These are phyloP conservation scores for Graphilbum sp. DNA, from an alignment of 2,329 filamentous ascomycete genomes.

Conservation along the genomic window DNA sequence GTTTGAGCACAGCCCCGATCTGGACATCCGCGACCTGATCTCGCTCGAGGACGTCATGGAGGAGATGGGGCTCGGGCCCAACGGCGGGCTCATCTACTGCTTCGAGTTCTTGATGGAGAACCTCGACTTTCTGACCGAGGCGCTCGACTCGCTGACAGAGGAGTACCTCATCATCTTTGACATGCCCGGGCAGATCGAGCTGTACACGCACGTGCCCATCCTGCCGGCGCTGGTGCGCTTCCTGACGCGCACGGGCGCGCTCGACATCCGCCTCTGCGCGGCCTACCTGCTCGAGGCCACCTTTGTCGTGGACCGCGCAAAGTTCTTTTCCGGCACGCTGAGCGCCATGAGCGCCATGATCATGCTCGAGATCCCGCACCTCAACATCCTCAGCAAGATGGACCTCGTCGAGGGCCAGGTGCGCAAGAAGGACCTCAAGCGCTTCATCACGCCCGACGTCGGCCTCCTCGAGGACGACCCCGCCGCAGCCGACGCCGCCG, in stretches of 20 bases:
- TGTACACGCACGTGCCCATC: slow-evolving; percentile 94
- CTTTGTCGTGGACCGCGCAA: slow-evolving; percentile 87
- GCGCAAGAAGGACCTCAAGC: slow-evolving; percentile 71
- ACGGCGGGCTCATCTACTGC: slow-evolving; percentile 88
- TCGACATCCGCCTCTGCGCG: slow-evolving; percentile 86
- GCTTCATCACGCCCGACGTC: slow-evolving; percentile 77
- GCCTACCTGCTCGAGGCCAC: slow-evolving; percentile 90
- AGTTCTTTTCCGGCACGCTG: slow-evolving; percentile 91
- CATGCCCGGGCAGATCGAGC: slow-evolving; percentile 96
- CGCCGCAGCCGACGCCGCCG: slow-evolving; percentile 21
- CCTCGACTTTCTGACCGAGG: slow-evolving; percentile 76
- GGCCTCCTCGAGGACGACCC: slow-evolving; percentile 69
- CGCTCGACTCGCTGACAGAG: slow-evolving; percentile 72
- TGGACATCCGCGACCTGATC: slow-evolving; percentile 92
- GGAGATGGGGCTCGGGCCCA: slow-evolving; percentile 77
- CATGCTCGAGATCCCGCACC: slow-evolving; percentile 91
- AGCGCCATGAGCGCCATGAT: slow-evolving; percentile 98
- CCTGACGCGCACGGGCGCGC: slow-evolving; percentile 58
- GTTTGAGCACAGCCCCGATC: slow-evolving; percentile 80
- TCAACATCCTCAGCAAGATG: slow-evolving; percentile 97
- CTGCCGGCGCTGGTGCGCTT: slow-evolving; percentile 71
- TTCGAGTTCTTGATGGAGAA: slow-evolving; percentile 94
- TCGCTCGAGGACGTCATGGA: slow-evolving; percentile 94
- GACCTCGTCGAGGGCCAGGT: slow-evolving; percentile 86
- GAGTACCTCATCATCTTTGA: slow-evolving; percentile 97